A percentile compares a stretch with the other conserved stretches of the same genome.
Conservation (phyloP, 1,139 yeast genomes). For the Kluyveromyces marxianus region DNA sequence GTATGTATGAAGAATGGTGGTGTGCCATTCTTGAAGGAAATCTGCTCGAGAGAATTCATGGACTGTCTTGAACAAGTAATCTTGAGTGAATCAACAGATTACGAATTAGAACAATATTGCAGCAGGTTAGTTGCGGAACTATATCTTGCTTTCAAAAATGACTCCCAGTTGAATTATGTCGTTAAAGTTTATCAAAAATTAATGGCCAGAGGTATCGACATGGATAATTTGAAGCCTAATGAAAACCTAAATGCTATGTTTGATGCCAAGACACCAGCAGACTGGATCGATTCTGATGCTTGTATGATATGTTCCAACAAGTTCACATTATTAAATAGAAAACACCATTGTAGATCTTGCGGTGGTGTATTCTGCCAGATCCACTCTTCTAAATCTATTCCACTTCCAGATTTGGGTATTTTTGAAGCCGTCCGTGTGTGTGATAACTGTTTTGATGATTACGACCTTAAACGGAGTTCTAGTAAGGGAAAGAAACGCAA, state of each 20-base stretch:
- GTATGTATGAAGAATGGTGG: conserved; percentile 94
- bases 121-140: conserved; percentile 67
- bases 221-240: conserved; percentile 39
- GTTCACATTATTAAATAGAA: conserved; percentile 76
- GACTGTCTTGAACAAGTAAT: conserved; percentile 53
- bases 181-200: conserved; percentile 54
- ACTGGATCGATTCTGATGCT: conserved; percentile 92
- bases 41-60: conserved; percentile 80
- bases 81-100: conserved; percentile 29
- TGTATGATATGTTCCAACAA: conserved; percentile 89
- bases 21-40: conserved; percentile 67
- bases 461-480: conserved; percentile 32
- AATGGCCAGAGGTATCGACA: conserved; percentile 54
- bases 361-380: conserved; percentile 90
- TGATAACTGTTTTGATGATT: conserved; percentile 72
- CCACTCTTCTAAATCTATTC: conserved; percentile 64
- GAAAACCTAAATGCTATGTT: conserved; percentile 44
- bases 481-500: conserved; percentile 11
- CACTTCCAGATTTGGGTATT: conserved; percentile 81
- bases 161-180: conserved; percentile 60
- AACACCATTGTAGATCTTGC: conserved; percentile 95
- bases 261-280: conserved; percentile 92
- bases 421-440: conserved; percentile 88
- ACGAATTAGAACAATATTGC: conserved; percentile 52
- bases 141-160: conserved; percentile 66